Evolutionary conservation across 2,329 filamentous ascomycete genomes (phyloP).

Genomic region (Trichophyton benhamiae): DNA sequence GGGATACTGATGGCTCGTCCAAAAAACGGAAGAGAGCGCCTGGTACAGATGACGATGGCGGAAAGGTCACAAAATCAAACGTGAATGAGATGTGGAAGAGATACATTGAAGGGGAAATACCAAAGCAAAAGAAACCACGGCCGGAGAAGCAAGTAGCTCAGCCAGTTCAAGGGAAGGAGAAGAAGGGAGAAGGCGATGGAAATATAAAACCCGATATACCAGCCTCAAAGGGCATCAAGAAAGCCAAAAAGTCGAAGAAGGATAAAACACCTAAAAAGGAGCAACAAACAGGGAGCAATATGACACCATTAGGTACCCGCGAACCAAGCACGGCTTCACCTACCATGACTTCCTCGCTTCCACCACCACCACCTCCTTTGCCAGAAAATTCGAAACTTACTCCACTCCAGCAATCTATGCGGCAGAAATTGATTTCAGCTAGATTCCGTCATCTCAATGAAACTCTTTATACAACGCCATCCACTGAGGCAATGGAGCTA

Average conservation of each 20-base stretch:
- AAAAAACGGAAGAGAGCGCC: constrained; percentile 40
- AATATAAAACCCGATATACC: constrained; percentile 7
- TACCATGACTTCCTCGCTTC: constrained; percentile 12
- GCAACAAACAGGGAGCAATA: constrained; percentile 2
- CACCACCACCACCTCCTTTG: constrained; percentile 25
- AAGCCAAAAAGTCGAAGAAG: constrained; percentile 21
- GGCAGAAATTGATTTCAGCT: constrained; percentile 83
- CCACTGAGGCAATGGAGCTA: constrained; percentile 65
- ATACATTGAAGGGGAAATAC: constrained; percentile 57
- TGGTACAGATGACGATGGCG: constrained; percentile 18
- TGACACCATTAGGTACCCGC: not conserved
- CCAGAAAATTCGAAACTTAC: constrained; percentile 55
- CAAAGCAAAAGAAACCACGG: constrained; percentile 24
- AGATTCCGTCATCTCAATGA: constrained; percentile 97
- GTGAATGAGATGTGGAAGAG: constrained; percentile 66
- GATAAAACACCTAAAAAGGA: constrained; percentile 15
- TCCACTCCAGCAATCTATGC: constrained; percentile 86
- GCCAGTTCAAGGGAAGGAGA: constrained; percentile 17
- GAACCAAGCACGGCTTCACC: constrained; percentile 6
- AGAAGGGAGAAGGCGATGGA: constrained; percentile 18
- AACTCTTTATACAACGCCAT: constrained; percentile 87
- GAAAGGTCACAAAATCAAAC: constrained; percentile 53
- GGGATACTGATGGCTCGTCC: constrained; percentile 18
- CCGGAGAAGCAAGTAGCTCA: constrained; percentile 19
- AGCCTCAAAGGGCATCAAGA: constrained; percentile 12